phyloP scores from a whole-genome alignment of 805 yeast species.

The Candida anglica region DNA sequence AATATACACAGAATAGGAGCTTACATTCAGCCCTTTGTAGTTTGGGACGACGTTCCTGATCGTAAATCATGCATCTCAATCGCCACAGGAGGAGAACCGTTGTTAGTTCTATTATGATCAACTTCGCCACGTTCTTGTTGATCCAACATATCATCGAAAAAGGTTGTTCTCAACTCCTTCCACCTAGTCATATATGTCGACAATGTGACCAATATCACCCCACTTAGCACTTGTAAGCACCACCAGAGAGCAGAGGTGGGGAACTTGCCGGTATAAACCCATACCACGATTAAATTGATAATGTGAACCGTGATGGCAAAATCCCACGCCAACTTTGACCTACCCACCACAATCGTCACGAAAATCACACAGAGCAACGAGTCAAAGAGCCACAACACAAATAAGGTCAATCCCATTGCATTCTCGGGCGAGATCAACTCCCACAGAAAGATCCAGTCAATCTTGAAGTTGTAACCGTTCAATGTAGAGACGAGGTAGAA shows the following conservation, averaged over 20 bases:
- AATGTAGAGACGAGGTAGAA: conserved; percentile 64
- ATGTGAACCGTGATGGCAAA: conserved; percentile 92
- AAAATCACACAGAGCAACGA: conserved; percentile 79
- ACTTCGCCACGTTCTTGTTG: conserved; percentile 44
- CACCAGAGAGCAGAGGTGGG: conserved; percentile 83
- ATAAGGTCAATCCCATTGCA: conserved; percentile 74
- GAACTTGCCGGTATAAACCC: conserved; percentile 59
- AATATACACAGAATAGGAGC: too few species aligned
- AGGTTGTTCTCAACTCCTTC: conserved; percentile 85
- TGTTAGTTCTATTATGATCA: too few species aligned
- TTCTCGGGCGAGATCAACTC: conserved; percentile 66
- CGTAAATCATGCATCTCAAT: conserved; percentile 18
- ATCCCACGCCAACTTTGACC: conserved; percentile 94
- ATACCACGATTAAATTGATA: conserved; percentile 66
- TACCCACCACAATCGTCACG: conserved; percentile 82
- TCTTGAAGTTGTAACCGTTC: conserved; percentile 64
- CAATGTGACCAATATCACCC: conserved; percentile 64
- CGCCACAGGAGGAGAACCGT: conserved; percentile 4
- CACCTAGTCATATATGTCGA: conserved; percentile 91
- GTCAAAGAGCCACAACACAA: conserved; percentile 77
- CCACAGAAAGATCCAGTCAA: conserved; percentile 82
- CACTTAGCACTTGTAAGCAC: conserved; percentile 67
- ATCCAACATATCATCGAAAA: conserved; percentile 79
- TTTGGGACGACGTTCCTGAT: too few species aligned
- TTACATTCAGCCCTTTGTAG: too few species aligned